phyloP scores from a whole-genome alignment of 2,329 filamentous ascomycete genomes.

The Fusarium poae region DNA sequence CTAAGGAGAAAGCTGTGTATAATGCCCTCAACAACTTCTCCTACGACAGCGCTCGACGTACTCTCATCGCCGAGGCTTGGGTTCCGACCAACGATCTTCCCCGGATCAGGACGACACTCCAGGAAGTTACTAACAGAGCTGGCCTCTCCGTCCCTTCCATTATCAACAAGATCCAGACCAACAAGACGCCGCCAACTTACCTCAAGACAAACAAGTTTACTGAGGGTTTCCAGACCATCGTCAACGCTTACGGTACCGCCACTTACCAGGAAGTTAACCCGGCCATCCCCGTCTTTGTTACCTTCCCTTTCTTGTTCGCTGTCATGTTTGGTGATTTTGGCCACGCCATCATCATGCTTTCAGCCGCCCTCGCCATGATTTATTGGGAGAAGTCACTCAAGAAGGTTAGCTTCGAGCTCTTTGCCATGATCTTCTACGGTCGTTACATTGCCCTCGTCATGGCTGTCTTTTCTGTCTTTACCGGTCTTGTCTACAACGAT shows the following conservation, averaged over 20 bases:
- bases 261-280: slow-evolving; percentile 99
- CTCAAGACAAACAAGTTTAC: slow-evolving; percentile 99
- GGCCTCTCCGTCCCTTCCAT: slow-evolving; percentile 98
- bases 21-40: slow-evolving; percentile 96
- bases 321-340: slow-evolving; percentile 99
- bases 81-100: slow-evolving; percentile 91
- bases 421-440: slow-evolving; percentile 98
- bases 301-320: slow-evolving; percentile 98
- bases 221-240: slow-evolving; percentile 97
- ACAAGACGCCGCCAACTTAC: slow-evolving; percentile 97
- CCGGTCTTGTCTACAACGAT: slow-evolving; percentile 97
- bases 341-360: slow-evolving; percentile 89
- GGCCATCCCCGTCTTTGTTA: slow-evolving; percentile 93
- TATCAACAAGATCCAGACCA: slow-evolving; percentile 96
- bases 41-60: slow-evolving; percentile 95
- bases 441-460: slow-evolving; percentile 99
- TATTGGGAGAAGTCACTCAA: slow-evolving; percentile 94
- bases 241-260: slow-evolving; percentile 97
- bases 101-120: slow-evolving; percentile 90
- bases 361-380: slow-evolving; percentile 90
- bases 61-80: slow-evolving; percentile 97
- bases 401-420: slow-evolving; percentile 93
- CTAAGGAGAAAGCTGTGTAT: slow-evolving; percentile 98
- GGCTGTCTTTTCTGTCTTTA: slow-evolving; percentile 97
- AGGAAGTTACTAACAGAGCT: slow-evolving; percentile 96